Conservation (phyloP, 2,329 filamentous ascomycete genomes). For the Fusarium sp. region DNA sequence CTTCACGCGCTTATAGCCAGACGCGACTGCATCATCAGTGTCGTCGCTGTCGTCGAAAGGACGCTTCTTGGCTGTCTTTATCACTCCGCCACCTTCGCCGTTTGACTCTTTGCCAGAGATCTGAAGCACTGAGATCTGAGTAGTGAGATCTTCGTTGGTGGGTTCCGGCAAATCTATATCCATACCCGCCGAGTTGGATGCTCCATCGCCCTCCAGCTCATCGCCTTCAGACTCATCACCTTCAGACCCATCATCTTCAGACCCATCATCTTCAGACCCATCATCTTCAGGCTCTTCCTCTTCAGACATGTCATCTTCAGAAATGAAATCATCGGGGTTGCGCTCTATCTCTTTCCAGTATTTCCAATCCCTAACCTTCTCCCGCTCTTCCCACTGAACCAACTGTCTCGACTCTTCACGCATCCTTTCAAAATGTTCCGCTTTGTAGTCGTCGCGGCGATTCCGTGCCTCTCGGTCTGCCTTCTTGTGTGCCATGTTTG, state of each 20-base stretch:
- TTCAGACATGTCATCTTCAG: neutral
- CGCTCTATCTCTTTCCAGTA: neutral
- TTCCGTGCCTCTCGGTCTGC: neutral
- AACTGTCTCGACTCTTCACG: neutral
- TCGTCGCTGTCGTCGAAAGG: neutral
- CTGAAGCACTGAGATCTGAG: neutral
- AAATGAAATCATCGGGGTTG: neutral
- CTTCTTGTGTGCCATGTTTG: neutral
- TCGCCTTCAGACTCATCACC: neutral
- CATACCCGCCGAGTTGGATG: neutral
- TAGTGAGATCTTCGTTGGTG: neutral
- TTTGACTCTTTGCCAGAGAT: no score
- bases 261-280: rapidly evolving
- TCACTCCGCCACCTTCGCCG: neutral
- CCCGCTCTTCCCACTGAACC: neutral
- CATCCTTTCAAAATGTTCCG: neutral
- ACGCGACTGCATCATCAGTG: no score
- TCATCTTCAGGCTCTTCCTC: rapidly evolving
- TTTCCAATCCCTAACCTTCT: rapidly evolving
- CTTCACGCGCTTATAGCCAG: neutral
- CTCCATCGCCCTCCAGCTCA: neutral
- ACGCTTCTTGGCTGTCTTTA: neutral
- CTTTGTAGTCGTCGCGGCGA: neutral
- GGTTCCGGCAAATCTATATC: neutral
- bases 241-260: rapidly evolving